Conservation (phyloP, 2,329 filamentous ascomycete species). For the Microsporum ferrugineum region DNA sequence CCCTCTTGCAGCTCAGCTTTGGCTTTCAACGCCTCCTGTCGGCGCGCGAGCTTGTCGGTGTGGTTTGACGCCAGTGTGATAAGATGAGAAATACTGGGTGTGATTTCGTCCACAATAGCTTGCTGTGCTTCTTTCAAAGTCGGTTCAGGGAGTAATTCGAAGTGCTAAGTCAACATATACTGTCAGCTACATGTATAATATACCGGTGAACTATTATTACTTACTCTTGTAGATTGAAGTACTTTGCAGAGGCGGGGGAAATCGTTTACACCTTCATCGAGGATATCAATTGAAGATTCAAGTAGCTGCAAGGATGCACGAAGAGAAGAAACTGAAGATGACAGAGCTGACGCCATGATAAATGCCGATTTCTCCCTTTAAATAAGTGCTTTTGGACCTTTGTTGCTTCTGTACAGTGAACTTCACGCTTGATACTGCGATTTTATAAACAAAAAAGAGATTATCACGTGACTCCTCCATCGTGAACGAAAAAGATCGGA, state of each 20-base stretch:
- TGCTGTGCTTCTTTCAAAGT: slow-evolving; percentile 72
- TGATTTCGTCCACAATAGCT: slow-evolving; percentile 75
- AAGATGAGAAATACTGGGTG: slow-evolving; percentile 70
- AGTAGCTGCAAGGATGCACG: slow-evolving; percentile 51
- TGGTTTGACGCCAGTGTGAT: slow-evolving; percentile 73
- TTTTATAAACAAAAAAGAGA: not conserved
- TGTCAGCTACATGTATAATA: not conserved
- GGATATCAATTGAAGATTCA: slow-evolving; percentile 51
- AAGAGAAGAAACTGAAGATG: slow-evolving; percentile 50
- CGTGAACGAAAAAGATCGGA: slow-evolving; percentile 8
- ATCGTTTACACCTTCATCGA: slow-evolving; percentile 52
- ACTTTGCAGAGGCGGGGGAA: slow-evolving; percentile 53
- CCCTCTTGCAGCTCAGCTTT: slow-evolving; percentile 76
- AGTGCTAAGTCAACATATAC: slow-evolving; percentile 50
- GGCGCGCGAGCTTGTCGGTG: slow-evolving; percentile 68
- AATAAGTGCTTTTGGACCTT: not conserved
- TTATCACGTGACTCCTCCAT: slow-evolving; percentile 7
- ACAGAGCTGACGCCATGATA: slow-evolving; percentile 38
- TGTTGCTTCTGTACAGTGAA: not conserved
- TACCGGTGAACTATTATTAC: slow-evolving; percentile 13
- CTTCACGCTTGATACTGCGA: not conserved
- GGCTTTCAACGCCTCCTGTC: slow-evolving; percentile 72
- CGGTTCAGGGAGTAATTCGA: slow-evolving; percentile 79
- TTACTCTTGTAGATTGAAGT: slow-evolving; percentile 50
- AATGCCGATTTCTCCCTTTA: not conserved